A percentile compares a stretch with the other conserved stretches of the same genome.
phyloP scores from a whole-genome alignment of 2,329 filamentous ascomycete genomes.

The Blastomyces parvus region DNA sequence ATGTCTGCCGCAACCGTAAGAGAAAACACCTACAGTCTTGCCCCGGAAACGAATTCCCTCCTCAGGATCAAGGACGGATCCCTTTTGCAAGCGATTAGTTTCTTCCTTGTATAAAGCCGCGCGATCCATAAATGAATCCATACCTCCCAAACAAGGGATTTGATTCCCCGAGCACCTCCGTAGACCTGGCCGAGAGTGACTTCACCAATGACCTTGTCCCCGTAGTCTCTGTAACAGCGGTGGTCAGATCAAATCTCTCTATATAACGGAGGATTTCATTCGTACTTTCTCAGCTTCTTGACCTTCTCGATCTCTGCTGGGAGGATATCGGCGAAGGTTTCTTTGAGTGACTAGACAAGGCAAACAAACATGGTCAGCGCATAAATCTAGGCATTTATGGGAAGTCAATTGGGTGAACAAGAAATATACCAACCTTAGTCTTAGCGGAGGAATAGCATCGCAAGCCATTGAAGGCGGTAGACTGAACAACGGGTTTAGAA shows the following conservation, averaged over 20 bases:
- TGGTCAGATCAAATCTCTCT: background rate
- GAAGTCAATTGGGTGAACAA: constrained; percentile 15
- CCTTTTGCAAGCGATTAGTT: constrained; percentile 31
- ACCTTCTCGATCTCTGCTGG: constrained; percentile 98
- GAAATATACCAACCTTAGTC: constrained; percentile 56
- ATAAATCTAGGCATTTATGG: constrained; percentile 13
- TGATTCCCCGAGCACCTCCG: constrained; percentile 97
- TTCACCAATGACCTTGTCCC: constrained; percentile 91
- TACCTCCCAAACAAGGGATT: constrained; percentile 94
- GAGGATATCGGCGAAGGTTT: constrained; percentile 92
- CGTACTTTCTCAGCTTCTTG: constrained; percentile 91
- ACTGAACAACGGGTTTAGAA: constrained; percentile 58
- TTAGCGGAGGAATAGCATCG: constrained; percentile 86
- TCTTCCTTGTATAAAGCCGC: background rate
- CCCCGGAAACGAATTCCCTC: constrained; percentile 99
- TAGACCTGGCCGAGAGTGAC: constrained; percentile 99
- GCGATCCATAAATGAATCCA: constrained; percentile 7
- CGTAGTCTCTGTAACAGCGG: constrained; percentile 62
- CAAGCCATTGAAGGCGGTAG: constrained; percentile 67
- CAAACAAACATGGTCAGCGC: background rate
- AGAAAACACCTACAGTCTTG: constrained; percentile 60
- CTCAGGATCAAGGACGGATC: constrained; percentile 94
- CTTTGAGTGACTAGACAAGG: constrained; percentile 74
- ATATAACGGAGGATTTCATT: background rate
- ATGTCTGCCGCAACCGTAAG: background rate